Evolutionary conservation across 2,329 filamentous ascomycete genomes (phyloP), one percentile per base, ranked within the genome.

Genomic region (Fusarium keratoplasticum): DNA sequence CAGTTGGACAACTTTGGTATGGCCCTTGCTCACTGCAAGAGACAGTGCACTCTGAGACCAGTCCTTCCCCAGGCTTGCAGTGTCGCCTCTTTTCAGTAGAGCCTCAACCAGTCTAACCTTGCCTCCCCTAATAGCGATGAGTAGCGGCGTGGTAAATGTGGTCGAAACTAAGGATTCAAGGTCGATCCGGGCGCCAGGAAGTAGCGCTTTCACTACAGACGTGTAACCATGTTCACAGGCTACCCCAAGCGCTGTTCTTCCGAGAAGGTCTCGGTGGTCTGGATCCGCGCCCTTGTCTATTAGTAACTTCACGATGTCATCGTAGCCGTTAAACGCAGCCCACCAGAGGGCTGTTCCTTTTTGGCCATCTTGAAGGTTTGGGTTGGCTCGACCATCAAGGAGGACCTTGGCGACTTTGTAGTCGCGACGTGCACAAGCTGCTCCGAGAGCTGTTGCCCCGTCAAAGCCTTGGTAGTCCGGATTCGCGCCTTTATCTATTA

Each of bases 261-360:
- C 36, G 1, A n/a, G 36, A 1, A n/a, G 8, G 3, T 38, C 36
- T 38, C 36, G 36, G 9, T 38, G 36, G 18, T 38, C 0, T 9
- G 35, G 35, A 36, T 36, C 3, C 16, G 36, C 36, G 5, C 36
- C 36, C 36, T 38, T 38, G 0, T 38, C 4, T 10, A 38, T n/a
- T 0, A 57, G 33, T 25, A 78, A 64, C 44, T 73, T 47, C 11
- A 71, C 67, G 0, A 71, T 55, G 9, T 22, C n/a, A n/a, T 47
- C 44, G 18, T 42, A 67, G 47, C 47, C 67, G 36, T 47, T 66
- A 57, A 18, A 66, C 25, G 67, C 72, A 11, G 75, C 74, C 27
- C 35, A 71, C 14, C 52, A 67, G 22, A 74, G 42, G 13, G 69
- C 57, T 33, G 73, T 74, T 13, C 35, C 52, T 18, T 66, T 65